Evolutionary conservation across 306 rosid genomes (phyloP), one percentile per base, ranked within the genome.

Genomic region (Trichosanthes cucumerina): DNA sequence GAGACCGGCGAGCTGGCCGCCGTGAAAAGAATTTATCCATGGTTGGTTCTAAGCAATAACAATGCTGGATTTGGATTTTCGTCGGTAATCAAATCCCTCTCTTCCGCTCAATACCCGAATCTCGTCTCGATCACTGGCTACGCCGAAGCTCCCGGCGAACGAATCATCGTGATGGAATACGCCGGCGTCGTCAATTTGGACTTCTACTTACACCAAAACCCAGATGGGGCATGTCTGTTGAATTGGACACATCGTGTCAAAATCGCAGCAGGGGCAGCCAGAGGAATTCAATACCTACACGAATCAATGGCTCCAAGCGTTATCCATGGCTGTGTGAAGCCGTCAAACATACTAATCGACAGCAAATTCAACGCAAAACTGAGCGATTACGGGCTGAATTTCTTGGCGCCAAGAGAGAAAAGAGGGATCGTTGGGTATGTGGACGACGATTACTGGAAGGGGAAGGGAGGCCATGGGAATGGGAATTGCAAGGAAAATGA

Each of bases 141-240:
- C 81, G 88, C 96, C 0, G 97, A 95, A 83, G 98, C 91, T 1
- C 92, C 97, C 0, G 98, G 98, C 6, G 98, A 95, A 82, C 87
- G 98, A 77, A 81, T 92, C 66, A 79, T 95, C 66, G 59, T 92
- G 7, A 89, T 74, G 90, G 97, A 92, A 78, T 87, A 88, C 33
- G 89, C 88, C 21, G 84, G 89, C 21, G 84, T 85, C 85, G 86
- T 78, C 0, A 87, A 89, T 79, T 78, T 94, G 46, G 90, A 92
- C 7, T 89, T 85, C 78, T 86, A 90, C 69, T 53, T 94, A 78
- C 92, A 92, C 82, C 93, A 83, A 79, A 89, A 88, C 83, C 85
- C 81, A 46, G 90, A 88, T 4, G 98, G 88, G 26, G 85, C 44
- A 21, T 86, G 90, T 2, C 90, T 86, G 0, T 63, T 88, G 49